A percentile compares a stretch with the other conserved stretches of the same genome.
Evolutionary conservation across 129 eudicot species (phyloP).

Genomic region (Pulicaria dysenterica): DNA sequence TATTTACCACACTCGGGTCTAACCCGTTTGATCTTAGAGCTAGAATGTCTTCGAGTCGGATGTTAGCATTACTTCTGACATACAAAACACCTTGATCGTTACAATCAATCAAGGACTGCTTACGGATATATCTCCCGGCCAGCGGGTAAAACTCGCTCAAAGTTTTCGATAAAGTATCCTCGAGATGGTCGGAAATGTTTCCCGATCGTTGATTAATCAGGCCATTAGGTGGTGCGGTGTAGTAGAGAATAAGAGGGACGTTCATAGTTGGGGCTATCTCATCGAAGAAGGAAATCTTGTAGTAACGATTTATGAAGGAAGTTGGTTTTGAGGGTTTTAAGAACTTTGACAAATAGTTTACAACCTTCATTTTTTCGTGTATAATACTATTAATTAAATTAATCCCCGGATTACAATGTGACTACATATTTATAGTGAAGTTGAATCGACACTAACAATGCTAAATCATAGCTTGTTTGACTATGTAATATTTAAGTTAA

Average conservation of each 20-base stretch:
- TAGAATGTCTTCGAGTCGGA: conserved; percentile 18
- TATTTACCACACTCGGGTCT: conserved; percentile 8
- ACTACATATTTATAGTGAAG: too few relatives aligned
- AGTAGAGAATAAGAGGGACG: conserved; percentile 43
- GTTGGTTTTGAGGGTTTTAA: conserved; percentile 33
- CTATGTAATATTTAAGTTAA: too few relatives aligned
- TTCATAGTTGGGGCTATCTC: conserved; percentile 37
- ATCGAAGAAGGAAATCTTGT: conserved; percentile 29
- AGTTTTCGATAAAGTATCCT: conserved; percentile 22
- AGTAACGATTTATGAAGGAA: conserved; percentile 20
- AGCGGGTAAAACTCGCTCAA: conserved; percentile 41
- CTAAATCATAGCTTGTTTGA: too few relatives aligned
- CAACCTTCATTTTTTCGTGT: conserved; percentile 21
- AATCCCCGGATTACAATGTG: too few relatives aligned
- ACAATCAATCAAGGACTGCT: conserved; percentile 24
- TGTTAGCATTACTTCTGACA: conserved; percentile 22
- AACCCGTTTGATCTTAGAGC: neutral
- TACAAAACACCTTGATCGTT: conserved; percentile 38
- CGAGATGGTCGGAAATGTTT: conserved; percentile 25
- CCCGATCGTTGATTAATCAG: neutral
- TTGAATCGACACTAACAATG: too few relatives aligned
- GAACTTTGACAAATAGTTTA: conserved; percentile 10
- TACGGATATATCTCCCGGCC: conserved; percentile 41
- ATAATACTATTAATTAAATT: neutral
- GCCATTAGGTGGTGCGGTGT: conserved; percentile 6